Percentiles rank a stretch among this genome's conserved stretches.
Evolutionary conservation across 2,329 filamentous ascomycete species (phyloP).

Genomic region (Onygena corvina): DNA sequence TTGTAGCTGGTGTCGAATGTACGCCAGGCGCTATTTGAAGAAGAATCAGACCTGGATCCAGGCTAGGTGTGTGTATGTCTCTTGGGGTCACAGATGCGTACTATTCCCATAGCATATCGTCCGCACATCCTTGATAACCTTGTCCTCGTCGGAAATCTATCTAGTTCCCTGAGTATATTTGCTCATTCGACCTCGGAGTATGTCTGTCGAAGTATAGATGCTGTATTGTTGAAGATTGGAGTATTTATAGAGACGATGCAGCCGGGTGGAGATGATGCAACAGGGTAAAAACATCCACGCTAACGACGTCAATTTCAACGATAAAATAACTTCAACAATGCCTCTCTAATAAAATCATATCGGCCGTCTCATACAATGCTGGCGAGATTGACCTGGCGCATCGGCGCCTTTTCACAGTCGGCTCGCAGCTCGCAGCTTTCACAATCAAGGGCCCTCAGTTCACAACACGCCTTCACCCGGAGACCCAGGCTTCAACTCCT

Average conservation of each 20-base stretch:
- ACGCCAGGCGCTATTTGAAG: constrained; percentile 53
- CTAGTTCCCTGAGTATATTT: too few species aligned
- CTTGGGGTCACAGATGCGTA: constrained; percentile 27
- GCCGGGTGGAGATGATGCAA: too few species aligned
- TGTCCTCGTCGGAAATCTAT: too few species aligned
- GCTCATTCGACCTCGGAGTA: too few species aligned
- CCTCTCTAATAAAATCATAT: neutral
- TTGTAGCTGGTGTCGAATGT: constrained; percentile 61
- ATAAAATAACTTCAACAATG: neutral
- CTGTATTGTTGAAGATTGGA: too few species aligned
- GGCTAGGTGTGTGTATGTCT: constrained; percentile 15
- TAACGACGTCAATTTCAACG: too few species aligned
- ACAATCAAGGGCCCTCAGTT: neutral
- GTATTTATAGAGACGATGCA: too few species aligned
- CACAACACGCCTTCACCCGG: neutral
- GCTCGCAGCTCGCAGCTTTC: constrained; percentile 3
- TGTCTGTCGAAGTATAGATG: too few species aligned
- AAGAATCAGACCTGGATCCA: neutral
- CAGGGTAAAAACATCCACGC: neutral
- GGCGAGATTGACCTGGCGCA: constrained; percentile 21
- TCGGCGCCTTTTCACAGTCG: constrained; percentile 17
- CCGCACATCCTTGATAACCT: constrained; percentile 50
- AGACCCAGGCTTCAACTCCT: constrained; percentile 3
- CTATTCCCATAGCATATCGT: constrained; percentile 52
- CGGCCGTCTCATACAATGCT: constrained; percentile 16